These are phyloP conservation scores for Claviceps monticola DNA, from an alignment of 2,329 filamentous ascomycete genomes.

Conservation along the genomic window DNA sequence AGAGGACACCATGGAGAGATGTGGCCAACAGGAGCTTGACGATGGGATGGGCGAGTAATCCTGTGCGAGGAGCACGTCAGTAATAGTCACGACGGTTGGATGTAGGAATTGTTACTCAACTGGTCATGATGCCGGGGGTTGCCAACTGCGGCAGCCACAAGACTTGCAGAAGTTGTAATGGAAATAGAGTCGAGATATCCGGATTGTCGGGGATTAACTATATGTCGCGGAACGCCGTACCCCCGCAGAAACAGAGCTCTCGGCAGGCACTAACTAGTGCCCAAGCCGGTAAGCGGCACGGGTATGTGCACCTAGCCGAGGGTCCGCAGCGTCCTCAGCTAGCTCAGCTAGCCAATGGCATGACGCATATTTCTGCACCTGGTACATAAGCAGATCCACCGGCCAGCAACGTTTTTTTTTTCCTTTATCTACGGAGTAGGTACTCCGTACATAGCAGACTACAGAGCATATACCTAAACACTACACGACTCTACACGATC, in stretches of 20 bases:
- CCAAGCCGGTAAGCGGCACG: too few relatives aligned
- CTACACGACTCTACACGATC: background rate
- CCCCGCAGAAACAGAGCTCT: too few relatives aligned
- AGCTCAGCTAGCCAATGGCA: conserved; percentile 4
- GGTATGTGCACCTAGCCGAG: background rate
- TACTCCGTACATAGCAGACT: too few relatives aligned
- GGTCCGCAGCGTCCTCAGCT: too few relatives aligned
- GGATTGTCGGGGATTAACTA: too few relatives aligned
- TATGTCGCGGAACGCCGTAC: too few relatives aligned
- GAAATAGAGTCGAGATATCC: too few relatives aligned
- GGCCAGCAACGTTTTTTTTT: conserved; percentile 1
- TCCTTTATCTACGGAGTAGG: background rate
- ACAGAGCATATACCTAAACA: too few relatives aligned
- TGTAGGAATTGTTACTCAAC: background rate
- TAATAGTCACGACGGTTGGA: background rate
- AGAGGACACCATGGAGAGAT: conserved; percentile 1
- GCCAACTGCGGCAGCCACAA: too few relatives aligned
- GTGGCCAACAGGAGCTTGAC: conserved; percentile 1
- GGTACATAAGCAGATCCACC: conserved; percentile 3
- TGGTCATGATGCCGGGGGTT: background rate
- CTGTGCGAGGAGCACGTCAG: background rate
- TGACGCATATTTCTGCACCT: background rate
- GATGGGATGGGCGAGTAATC: background rate
- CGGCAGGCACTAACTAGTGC: too few relatives aligned
- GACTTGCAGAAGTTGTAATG: too few relatives aligned